A percentile compares a stretch with the other conserved stretches of the same genome.
These are phyloP conservation scores for Ophiocordyceps robertsii DNA, from an alignment of 2,329 filamentous ascomycete genomes.

Conservation along the genomic window DNA sequence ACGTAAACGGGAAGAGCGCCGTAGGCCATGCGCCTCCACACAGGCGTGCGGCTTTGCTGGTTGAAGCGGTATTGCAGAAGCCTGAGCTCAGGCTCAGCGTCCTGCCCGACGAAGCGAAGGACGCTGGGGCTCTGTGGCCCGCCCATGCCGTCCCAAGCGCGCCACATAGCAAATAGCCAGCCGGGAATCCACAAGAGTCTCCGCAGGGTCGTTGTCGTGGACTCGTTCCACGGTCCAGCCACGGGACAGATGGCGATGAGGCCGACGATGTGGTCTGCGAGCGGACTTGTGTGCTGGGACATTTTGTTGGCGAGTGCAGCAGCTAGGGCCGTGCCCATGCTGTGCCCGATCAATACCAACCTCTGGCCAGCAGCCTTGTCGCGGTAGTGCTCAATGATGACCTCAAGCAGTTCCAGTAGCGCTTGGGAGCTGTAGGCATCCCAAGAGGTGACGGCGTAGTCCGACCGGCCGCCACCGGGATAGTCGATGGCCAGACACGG, in stretches of 20 bases:
- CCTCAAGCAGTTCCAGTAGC: conserved; percentile 60
- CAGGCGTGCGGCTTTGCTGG: conserved; percentile 65
- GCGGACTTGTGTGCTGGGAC: conserved; percentile 28
- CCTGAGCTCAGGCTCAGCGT: conserved; percentile 52
- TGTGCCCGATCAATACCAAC: conserved; percentile 75
- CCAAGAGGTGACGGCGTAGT: conserved; percentile 57
- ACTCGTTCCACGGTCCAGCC: conserved; percentile 45
- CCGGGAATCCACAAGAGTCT: conserved; percentile 55
- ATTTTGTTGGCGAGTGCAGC: conserved; percentile 48
- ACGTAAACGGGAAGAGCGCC: conserved; percentile 53
- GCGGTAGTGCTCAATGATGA: conserved; percentile 60
- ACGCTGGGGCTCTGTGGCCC: conserved; percentile 70
- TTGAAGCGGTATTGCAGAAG: conserved; percentile 64
- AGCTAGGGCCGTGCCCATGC: conserved; percentile 73
- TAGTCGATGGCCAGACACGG: conserved; percentile 77
- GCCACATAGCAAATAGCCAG: conserved; percentile 61
- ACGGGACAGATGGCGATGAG: conserved; percentile 73
- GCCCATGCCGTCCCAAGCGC: conserved; percentile 66
- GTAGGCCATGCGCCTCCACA: conserved; percentile 71
- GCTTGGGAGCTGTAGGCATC: conserved; percentile 68
- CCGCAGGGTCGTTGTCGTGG: conserved; percentile 28
- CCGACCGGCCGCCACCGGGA: conserved; percentile 76
- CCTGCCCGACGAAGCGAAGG: conserved; percentile 56
- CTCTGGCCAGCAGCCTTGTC: conserved; percentile 52
- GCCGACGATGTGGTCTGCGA: conserved; percentile 57